These are phyloP conservation scores for Geoglossum glabrum DNA, from an alignment of 495 filamentous ascomycete species.

Conservation along the genomic window DNA sequence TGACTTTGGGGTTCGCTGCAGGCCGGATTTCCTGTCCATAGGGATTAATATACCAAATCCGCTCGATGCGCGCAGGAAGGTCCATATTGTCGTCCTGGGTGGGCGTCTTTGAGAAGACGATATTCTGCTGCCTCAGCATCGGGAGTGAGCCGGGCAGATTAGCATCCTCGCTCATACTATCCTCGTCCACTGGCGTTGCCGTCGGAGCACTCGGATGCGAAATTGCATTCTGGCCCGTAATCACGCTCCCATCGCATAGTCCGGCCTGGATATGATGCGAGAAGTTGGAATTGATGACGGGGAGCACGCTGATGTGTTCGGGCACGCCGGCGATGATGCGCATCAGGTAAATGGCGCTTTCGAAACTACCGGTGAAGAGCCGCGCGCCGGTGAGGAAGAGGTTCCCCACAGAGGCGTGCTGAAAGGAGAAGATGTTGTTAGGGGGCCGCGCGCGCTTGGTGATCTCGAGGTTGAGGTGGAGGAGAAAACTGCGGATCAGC, in stretches of 20 bases:
- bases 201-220: slow-evolving; percentile 51
- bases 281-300: slow-evolving; percentile 85
- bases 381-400: slow-evolving; percentile 74
- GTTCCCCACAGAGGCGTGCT: slow-evolving; percentile 78
- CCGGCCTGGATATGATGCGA: slow-evolving; percentile 82
- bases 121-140: slow-evolving; percentile 55
- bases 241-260: slow-evolving; percentile 52
- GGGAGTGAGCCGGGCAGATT: slow-evolving; percentile 73
- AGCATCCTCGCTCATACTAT: slow-evolving; percentile 57
- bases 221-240: slow-evolving; percentile 84
- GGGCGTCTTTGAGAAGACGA: slow-evolving; percentile 50
- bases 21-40: slow-evolving; percentile 83
- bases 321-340: slow-evolving; percentile 66
- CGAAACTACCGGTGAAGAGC: slow-evolving; percentile 63
- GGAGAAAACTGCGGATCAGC: slow-evolving; percentile 78
- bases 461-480: slow-evolving; percentile 74
- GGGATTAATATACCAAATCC: slow-evolving; percentile 94
- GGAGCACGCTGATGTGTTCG: slow-evolving; percentile 53
- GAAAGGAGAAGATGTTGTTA: slow-evolving; percentile 66
- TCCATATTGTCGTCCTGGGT: slow-evolving; percentile 35
- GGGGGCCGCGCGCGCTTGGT: slow-evolving; percentile 64
- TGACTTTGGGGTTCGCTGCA: slow-evolving; percentile 55
- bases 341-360: slow-evolving; percentile 64
- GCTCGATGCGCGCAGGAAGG: slow-evolving; percentile 52
- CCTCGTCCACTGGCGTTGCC: slow-evolving; percentile 11